Conservation (phyloP, 2,329 filamentous ascomycete species). For the Apiospora saccharicola region DNA sequence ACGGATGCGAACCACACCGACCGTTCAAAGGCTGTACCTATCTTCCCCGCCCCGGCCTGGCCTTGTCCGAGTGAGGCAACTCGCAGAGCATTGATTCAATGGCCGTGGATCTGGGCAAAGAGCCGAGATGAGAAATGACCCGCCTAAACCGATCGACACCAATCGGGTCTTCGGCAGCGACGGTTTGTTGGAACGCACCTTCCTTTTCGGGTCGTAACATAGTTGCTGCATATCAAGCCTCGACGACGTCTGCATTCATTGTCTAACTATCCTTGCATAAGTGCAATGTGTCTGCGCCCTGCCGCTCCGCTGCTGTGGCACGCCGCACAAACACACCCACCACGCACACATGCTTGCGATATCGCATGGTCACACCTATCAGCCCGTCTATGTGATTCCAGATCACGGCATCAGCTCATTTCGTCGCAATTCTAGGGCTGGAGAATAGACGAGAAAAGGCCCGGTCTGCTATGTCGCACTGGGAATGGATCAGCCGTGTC, state of each 20-base stretch:
- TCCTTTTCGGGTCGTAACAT: conserved; percentile 5
- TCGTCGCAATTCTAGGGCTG: background rate
- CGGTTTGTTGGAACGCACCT: conserved; percentile 8
- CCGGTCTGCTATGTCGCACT: background rate
- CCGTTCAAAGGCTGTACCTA: background rate
- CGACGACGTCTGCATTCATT: background rate
- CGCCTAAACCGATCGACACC: conserved; percentile 5
- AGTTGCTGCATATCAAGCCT: background rate
- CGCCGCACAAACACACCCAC: background rate
- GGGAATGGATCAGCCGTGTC: background rate
- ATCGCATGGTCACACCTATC: background rate
- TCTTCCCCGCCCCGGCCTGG: conserved; percentile 3
- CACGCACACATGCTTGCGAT: background rate
- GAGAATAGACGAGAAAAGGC: background rate
- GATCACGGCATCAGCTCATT: background rate
- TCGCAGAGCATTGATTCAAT: conserved; percentile 9
- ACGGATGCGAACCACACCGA: background rate
- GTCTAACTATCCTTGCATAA: background rate
- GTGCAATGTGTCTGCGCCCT: background rate
- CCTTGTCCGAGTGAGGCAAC: conserved; percentile 11
- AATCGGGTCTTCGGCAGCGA: background rate
- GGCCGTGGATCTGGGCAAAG: conserved; percentile 9
- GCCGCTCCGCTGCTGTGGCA: conserved; percentile 14
- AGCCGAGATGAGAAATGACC: conserved; percentile 18
- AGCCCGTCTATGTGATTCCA: background rate